Evolutionary conservation across 2,329 filamentous ascomycete species (phyloP), one percentile per base, ranked within the genome.

Genomic region (Fusarium bulbicola): DNA sequence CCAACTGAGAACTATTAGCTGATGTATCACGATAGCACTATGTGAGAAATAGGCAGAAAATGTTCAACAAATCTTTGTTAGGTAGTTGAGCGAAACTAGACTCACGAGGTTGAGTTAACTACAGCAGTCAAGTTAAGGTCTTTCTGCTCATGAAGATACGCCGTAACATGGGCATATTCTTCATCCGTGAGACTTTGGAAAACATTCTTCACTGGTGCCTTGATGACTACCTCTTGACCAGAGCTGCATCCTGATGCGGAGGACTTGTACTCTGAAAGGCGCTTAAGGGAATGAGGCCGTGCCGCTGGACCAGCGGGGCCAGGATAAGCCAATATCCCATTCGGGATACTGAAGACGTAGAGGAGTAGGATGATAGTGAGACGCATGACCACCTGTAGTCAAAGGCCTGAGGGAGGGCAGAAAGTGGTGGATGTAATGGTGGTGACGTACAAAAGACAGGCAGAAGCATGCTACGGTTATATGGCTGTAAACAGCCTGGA

Each of bases 121-220:
- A 73, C 56, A 11, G 70, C 61, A 9, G 70, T 73, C 30, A 73
- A 11, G n/a, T 73, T 73, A 5, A 73, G 70, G 2, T 70, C 59
- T 1, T 58, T 43, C 20, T 73, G 70, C 6, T 63, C 5, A 40
- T 73, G 70, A 1, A 73, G 71, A 28, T 59, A 73, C 3, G 59
- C 50, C 21, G 70, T 73, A 6, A 73, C 70, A 32, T 73, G 26
- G 20, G 52, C 70, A 46, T 73, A 73, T 30, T 73, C 70, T 13
- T 43, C 24, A 6, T 62, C 66, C 7, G 70, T 70, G 5, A 73
- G 66, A n/a, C 62, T 67, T 9, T 73, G 66, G 13, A 73, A 73
- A 3, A 73, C 53, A 1, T 73, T 73, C 7, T 60, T 62, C 5
- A 45, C 45, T 4, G 66, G 66, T 6, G 70, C 70, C 14, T 49